Conservation (phyloP, 176 grass and related monocot genomes). For the Guadua angustifolia region DNA sequence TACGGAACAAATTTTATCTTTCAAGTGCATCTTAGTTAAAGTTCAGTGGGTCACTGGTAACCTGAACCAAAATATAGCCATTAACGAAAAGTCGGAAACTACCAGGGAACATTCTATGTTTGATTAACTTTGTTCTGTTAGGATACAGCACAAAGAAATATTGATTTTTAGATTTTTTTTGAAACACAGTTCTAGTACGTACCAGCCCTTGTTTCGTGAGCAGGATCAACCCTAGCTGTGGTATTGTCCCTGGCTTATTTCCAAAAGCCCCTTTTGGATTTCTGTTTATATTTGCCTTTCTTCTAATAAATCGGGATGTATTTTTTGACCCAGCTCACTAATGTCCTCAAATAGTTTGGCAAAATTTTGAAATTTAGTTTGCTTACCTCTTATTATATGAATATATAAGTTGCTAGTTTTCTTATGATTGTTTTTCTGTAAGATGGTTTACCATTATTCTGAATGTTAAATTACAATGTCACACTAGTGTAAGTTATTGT, state of each 20-base stretch:
- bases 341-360: neutral
- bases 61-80: neutral
- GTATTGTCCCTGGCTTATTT: neutral
- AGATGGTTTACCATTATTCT: slow-evolving; percentile 5
- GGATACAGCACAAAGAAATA: neutral
- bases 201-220: neutral
- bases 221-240: neutral
- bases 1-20: neutral
- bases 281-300: neutral
- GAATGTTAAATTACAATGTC: neutral
- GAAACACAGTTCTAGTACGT: neutral
- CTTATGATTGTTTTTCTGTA: neutral
- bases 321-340: neutral
- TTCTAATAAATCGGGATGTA: neutral
- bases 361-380: neutral
- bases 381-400: neutral
- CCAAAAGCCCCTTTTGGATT: neutral
- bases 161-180: neutral
- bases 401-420: slow-evolving; percentile 4
- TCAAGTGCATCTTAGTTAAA: neutral
- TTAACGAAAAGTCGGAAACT: neutral
- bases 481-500: neutral
- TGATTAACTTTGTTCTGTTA: neutral
- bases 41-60: neutral
- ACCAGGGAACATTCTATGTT: neutral